phyloP scores from a whole-genome alignment of 495 filamentous ascomycete genomes.

The Stereocaulon alpinum region DNA sequence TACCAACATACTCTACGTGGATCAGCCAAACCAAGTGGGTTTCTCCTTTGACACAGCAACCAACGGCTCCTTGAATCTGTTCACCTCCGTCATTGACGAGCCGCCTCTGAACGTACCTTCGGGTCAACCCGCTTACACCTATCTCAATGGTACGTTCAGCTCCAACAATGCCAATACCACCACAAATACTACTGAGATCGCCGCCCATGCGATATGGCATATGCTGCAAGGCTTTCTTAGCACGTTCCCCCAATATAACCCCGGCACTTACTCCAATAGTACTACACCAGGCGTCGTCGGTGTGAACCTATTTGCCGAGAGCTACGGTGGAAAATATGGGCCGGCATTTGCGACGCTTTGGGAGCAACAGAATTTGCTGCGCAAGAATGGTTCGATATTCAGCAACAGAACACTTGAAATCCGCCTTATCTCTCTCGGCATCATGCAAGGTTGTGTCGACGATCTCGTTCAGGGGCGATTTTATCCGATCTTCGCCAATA shows the following conservation, averaged over 20 bases:
- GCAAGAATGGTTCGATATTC: slow-evolving; percentile 26
- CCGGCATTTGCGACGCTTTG: slow-evolving; percentile 36
- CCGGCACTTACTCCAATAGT: slow-evolving; percentile 33
- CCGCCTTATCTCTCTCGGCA: slow-evolving; percentile 31
- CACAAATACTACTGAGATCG: slow-evolving; percentile 54
- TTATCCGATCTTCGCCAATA: slow-evolving; percentile 33
- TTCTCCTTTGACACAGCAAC: slow-evolving; percentile 43
- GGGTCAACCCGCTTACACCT: slow-evolving; percentile 32
- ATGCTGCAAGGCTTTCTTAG: slow-evolving; percentile 57
- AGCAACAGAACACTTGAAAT: slow-evolving; percentile 33
- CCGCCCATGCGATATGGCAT: slow-evolving; percentile 56
- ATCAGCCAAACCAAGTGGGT: slow-evolving; percentile 50
- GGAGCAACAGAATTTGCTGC: slow-evolving; percentile 32
- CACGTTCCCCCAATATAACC: slow-evolving; percentile 57
- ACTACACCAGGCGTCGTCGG: slow-evolving; percentile 31
- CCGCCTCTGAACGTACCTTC: slow-evolving; percentile 19
- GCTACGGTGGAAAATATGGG: slow-evolving; percentile 40
- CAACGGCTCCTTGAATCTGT: slow-evolving; percentile 31
- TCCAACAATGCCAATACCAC: slow-evolving; percentile 41
- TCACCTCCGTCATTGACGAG: slow-evolving; percentile 19
- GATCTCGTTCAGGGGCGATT: slow-evolving; percentile 27
- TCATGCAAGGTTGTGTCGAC: slow-evolving; percentile 38
- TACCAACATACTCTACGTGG: slow-evolving; percentile 49
- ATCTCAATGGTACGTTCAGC: slow-evolving; percentile 56
- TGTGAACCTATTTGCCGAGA: slow-evolving; percentile 37